Evolutionary conservation across 495 filamentous ascomycete genomes (phyloP), one percentile per base, ranked within the genome.

Genomic region (Chaetomium fimeti): DNA sequence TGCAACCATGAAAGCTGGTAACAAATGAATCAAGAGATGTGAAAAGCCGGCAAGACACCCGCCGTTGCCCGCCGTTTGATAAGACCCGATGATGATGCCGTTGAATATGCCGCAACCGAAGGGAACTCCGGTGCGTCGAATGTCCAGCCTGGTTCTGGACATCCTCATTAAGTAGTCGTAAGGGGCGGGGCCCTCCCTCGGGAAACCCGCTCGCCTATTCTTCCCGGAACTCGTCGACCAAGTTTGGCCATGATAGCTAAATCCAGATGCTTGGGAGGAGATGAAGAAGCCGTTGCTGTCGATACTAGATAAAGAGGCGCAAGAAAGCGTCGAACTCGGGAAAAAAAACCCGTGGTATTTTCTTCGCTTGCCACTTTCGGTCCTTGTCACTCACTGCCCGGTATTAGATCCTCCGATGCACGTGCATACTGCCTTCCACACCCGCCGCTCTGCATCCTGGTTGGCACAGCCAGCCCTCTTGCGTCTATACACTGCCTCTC

Each of bases 401-500:
- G 51, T 57, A 60, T 55, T 57, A 66, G 48, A 5, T 61, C 64
- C 51, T 66, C 43, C 58, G 45, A 51, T 43, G 38, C n/a, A n/a
- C 20, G 4, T 49, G 42, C 48, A 36, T 25, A 28, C 25, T 45
- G 25, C 32, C n/a, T 20, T 55, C 7, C 13, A 5, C 40, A 12
- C 16, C 22, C 28, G 25, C 12, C 40, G 22, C 3, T 36, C 52
- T 28, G 45, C 15, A 38, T 36, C 61, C 62, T 43, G 52, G 61
- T 48, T 68, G 47, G 62, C 52, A 61, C 60, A 56, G 61, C 62
- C 65, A 60, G 25, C 60, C 56, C 32, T 65, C 52, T 47, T 63
- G 48, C 32, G 22, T 59, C 52, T 67, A 70, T 27, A 74, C 72
- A 48, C 71, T 79, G 52, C 74, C 77, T 69, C 75, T 75, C 69